Conservation (phyloP, 2,329 filamentous ascomycete genomes). For the Diplocarpon mali region DNA sequence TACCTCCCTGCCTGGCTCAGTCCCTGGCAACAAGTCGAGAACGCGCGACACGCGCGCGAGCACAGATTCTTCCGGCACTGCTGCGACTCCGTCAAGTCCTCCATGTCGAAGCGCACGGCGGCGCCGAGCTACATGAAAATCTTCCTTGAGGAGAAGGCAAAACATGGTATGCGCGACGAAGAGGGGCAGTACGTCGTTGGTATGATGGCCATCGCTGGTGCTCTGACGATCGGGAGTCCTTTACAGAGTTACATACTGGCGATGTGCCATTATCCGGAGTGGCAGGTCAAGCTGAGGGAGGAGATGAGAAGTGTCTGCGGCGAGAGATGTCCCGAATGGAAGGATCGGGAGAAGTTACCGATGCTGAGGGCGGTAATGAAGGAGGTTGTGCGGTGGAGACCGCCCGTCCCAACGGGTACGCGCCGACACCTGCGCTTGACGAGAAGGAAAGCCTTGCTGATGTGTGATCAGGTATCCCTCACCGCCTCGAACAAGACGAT, state of each 20-base stretch:
- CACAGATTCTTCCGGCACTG: conserved; percentile 30
- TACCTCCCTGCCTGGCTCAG: conserved; percentile 31
- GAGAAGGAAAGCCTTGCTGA: conserved; percentile 24
- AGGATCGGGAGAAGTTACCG: conserved; percentile 30
- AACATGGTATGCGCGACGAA: conserved; percentile 24
- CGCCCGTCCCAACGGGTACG: conserved; percentile 40
- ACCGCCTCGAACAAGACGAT: conserved; percentile 33
- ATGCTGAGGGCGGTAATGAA: conserved; percentile 34
- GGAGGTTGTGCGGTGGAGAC: conserved; percentile 33
- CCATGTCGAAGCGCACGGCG: conserved; percentile 26
- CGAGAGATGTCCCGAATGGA: conserved; percentile 29
- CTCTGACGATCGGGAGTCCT: conserved; percentile 31
- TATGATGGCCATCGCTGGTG: conserved; percentile 36
- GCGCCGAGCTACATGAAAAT: conserved; percentile 33
- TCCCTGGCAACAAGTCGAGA: conserved; percentile 37
- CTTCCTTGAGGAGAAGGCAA: conserved; percentile 30
- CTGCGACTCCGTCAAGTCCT: conserved; percentile 29
- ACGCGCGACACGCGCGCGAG: conserved; percentile 31
- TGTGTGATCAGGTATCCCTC: conserved; percentile 22
- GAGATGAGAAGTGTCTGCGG: conserved; percentile 34
- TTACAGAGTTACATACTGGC: conserved; percentile 32
- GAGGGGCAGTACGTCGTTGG: conserved; percentile 36
- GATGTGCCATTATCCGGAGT: conserved; percentile 27
- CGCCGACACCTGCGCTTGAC: not conserved
- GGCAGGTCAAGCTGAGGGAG: conserved; percentile 33